Evolutionary conservation across 768 basidiomycete species (phyloP).

Genomic region (Termitomyces sp.): DNA sequence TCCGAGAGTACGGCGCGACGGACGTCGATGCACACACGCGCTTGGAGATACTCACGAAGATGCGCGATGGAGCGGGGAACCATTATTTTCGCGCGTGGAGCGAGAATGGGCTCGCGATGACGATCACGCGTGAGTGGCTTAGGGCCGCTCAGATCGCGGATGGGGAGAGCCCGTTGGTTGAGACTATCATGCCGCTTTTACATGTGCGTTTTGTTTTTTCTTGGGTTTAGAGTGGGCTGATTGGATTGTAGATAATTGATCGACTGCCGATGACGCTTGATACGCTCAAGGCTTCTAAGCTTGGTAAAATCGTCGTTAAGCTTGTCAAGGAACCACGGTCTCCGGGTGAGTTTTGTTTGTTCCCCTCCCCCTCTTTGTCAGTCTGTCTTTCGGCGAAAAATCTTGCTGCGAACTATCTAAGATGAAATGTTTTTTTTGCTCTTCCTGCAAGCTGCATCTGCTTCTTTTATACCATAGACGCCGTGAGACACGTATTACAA

Average conservation of each 20-base stretch:
- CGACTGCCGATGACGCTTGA: constrained; percentile 75
- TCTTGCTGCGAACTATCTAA: constrained; percentile 11
- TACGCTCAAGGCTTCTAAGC: constrained; percentile 63
- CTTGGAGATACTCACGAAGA: constrained; percentile 74
- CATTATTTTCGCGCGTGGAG: constrained; percentile 88
- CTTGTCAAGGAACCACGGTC: constrained; percentile 72
- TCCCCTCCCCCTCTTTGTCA: constrained; percentile 1
- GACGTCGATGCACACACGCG: constrained; percentile 67
- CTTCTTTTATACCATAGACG: constrained; percentile 25
- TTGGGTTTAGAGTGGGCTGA: background rate
- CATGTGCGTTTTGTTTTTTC: constrained; percentile 56
- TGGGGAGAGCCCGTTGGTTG: constrained; percentile 51
- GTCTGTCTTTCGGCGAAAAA: constrained; percentile 1
- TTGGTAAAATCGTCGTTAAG: constrained; percentile 78
- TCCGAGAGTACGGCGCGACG: constrained; percentile 56
- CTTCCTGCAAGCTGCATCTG: constrained; percentile 7
- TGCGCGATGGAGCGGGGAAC: constrained; percentile 80
- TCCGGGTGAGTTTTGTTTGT: constrained; percentile 65
- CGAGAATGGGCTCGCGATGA: constrained; percentile 72
- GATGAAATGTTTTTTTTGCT: constrained; percentile 4
- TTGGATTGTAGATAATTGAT: constrained; percentile 64
- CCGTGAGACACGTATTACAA: constrained; percentile 37
- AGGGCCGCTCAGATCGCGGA: constrained; percentile 63
- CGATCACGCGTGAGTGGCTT: constrained; percentile 79
- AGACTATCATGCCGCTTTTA: constrained; percentile 83